Conservation (phyloP, 768 basidiomycete genomes). For the Leccinum disarticulatum region DNA sequence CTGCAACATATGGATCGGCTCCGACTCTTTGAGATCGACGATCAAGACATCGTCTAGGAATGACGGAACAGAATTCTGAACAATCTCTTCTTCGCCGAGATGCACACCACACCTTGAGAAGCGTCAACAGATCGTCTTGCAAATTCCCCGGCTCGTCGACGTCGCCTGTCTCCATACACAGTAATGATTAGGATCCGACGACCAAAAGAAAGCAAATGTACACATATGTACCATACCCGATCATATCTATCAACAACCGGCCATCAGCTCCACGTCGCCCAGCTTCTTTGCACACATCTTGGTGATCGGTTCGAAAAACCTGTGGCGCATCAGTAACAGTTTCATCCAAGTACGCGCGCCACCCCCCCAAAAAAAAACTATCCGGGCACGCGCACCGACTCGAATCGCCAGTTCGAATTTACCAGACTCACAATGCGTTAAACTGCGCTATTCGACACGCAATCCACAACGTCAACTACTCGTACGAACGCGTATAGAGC, state of each 20-base stretch:
- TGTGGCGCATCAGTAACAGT: constrained; percentile 31
- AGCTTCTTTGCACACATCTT: constrained; percentile 79
- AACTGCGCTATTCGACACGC: constrained; percentile 82
- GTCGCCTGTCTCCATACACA: too few species aligned
- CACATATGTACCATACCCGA: constrained; percentile 70
- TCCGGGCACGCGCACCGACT: constrained; percentile 43
- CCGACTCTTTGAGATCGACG: constrained; percentile 62
- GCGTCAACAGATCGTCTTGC: too few species aligned
- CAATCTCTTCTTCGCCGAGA: too few species aligned
- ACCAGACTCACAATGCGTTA: constrained; percentile 71
- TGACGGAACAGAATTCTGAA: constrained; percentile 70
- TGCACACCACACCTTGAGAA: too few species aligned
- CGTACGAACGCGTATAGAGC: constrained; percentile 94
- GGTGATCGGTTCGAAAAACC: constrained; percentile 92
- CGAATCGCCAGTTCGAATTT: constrained; percentile 85
- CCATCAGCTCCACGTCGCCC: constrained; percentile 67
- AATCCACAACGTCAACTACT: constrained; percentile 85
- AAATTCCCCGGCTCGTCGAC: neutral
- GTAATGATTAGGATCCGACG: neutral
- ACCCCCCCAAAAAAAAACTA: neutral
- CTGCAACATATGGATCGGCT: constrained; percentile 56
- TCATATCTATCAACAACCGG: constrained; percentile 81
- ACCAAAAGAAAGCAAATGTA: neutral
- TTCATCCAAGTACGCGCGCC: neutral
- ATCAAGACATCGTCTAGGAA: constrained; percentile 53